Base-by-base conservation (phyloP, 2,329 filamentous ascomycete species). In the Fusarium devonianum region DNA sequence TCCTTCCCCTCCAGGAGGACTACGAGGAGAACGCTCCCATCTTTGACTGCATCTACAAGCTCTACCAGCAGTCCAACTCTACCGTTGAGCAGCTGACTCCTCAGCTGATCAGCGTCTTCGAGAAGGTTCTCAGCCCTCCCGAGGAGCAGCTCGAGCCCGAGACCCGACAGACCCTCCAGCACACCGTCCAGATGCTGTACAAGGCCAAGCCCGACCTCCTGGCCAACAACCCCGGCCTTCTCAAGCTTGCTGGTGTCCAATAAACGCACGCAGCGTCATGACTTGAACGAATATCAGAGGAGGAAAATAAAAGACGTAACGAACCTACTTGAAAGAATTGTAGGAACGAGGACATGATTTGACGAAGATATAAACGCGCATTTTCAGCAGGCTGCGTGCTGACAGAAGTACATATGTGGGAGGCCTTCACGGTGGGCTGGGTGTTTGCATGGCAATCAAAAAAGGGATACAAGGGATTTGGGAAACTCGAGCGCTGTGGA, bases 11-110 rank as follows among this genome's bases (percentile, higher is more conserved):
- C 56, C 90, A 89, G 72, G 92, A 96, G 69, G 94, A 97, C 72
- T 97, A 84, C 65, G 92, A 97, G 74, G 94, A 97, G 83, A 97
- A 99, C 75, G 90, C 90, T 66, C 92, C 94, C 7, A 86, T 97
- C 52, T 99, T 88, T 76, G 83, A 88, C 71, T 95, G 92, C 84
- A 87, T 99, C 66, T 87, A 90, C 72, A 86, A 89, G 73, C 82
- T 97, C 58, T 97, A 92, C 71, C 82, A 88, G 63, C 77, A 81
- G 55, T 81, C 84, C 58, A 87, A 93, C 73, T 75, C 81, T 10
- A 88, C 85, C 2, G 81, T 92, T 35, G 83, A 86, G 71, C 78
- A 83, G 64, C 79, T 91, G 35, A 92, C 89, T 4, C 80, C 84
- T 26, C 80, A 84, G 67, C 78, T 94, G 48, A 75, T 91, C 59